Evolutionary conservation across 345 rosid genomes (phyloP).

Genomic region (Eucalyptus cladocalyx): DNA sequence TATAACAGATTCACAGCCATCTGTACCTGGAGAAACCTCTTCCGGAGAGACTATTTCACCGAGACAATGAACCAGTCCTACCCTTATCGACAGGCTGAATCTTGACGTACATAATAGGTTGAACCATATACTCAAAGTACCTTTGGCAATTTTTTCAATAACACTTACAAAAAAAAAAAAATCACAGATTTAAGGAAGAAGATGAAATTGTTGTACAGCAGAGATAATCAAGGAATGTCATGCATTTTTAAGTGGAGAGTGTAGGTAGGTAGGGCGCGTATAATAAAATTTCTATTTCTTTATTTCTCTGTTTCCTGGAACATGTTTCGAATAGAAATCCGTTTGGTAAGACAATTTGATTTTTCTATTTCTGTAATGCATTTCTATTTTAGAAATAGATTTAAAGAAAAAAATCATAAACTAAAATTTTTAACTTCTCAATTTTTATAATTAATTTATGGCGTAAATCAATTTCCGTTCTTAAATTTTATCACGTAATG

Average conservation of each 20-base stretch:
- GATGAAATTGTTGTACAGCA: not conserved
- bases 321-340: too few species aligned
- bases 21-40: constrained; percentile 14
- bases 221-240: too few species aligned
- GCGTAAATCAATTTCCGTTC: too few species aligned
- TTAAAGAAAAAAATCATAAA: too few species aligned
- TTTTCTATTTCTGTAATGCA: too few species aligned
- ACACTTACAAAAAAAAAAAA: not conserved
- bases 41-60: constrained; percentile 1
- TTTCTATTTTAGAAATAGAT: too few species aligned
- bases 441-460: too few species aligned
- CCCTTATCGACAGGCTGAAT: constrained; percentile 41
- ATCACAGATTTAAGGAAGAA: not conserved
- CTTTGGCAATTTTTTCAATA: constrained; percentile 32
- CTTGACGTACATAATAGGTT: constrained; percentile 43
- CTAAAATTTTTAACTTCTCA: too few species aligned
- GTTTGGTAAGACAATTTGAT: too few species aligned
- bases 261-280: too few species aligned
- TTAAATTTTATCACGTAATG: too few species aligned
- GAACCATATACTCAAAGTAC: constrained; percentile 50
- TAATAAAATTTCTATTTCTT: rapidly evolving
- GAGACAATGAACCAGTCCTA: constrained; percentile 10
- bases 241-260: too few species aligned
- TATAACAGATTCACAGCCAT: constrained; percentile 35
- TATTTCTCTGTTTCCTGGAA: rapidly evolving